phyloP scores from a whole-genome alignment of 768 basidiomycete genomes.

The Collybia sordida region DNA sequence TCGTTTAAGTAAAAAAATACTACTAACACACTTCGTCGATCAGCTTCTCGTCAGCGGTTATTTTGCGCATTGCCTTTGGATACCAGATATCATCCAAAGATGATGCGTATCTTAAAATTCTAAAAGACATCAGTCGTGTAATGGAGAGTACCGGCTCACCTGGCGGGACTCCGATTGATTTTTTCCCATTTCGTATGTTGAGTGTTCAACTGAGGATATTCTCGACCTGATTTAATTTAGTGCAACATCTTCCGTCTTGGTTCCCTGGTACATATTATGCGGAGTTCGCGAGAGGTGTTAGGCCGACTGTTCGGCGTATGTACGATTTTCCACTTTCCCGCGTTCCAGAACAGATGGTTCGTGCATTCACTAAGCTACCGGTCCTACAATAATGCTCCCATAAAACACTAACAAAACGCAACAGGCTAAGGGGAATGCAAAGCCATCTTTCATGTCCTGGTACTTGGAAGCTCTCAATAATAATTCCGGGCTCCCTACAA shows the following conservation, averaged over 20 bases:
- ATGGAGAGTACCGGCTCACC: constrained; percentile 25
- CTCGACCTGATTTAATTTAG: constrained; percentile 12
- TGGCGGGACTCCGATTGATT: not conserved
- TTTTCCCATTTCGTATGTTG: constrained; percentile 14
- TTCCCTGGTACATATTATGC: constrained; percentile 27
- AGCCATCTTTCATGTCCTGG: constrained; percentile 18
- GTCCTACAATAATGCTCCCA: no score
- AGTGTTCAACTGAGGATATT: not conserved
- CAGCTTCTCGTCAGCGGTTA: constrained; percentile 8
- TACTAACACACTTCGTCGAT: not conserved
- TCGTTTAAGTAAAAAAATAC: no score
- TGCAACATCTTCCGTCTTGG: constrained; percentile 31
- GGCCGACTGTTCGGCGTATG: constrained; percentile 16
- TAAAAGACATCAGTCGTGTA: constrained; percentile 13
- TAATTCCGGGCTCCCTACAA: not conserved
- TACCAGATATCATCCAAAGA: constrained; percentile 25
- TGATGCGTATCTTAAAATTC: constrained; percentile 30
- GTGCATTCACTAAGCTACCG: no score
- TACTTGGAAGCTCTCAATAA: constrained; percentile 14
- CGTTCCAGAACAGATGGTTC: constrained; percentile 32
- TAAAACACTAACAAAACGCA: no score
- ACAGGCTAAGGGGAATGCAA: constrained; percentile 18
- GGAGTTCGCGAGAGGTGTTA: constrained; percentile 10
- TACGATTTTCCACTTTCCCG: constrained; percentile 27
- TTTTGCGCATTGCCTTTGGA: constrained; percentile 28